Evolutionary conservation across 345 rosid species (phyloP).

Genomic region (Citrus maxima): DNA sequence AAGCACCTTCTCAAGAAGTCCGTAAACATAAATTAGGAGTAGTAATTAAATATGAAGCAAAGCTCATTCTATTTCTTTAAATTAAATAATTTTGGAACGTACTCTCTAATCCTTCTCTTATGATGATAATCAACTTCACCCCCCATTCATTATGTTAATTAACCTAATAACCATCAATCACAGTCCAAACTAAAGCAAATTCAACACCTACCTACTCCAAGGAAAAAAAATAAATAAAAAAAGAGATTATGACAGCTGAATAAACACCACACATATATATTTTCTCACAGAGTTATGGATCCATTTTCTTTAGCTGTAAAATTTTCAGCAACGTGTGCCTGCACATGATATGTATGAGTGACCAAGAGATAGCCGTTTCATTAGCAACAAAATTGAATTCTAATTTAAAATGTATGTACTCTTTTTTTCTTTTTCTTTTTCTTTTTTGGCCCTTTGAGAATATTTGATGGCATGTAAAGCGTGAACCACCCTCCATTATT

Average conservation of each 20-base stretch:
- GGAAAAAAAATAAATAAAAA: background rate
- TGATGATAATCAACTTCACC: no score
- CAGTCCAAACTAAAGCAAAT: no score
- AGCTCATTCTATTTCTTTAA: background rate
- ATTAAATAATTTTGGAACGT: no score
- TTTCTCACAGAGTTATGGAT: background rate
- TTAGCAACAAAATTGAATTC: background rate
- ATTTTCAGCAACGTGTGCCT: background rate
- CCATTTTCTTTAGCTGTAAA: background rate
- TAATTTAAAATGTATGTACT: no score
- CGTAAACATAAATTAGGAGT: background rate
- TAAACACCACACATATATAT: background rate
- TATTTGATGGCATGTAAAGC: background rate
- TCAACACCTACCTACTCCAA: background rate
- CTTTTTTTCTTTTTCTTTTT: no score
- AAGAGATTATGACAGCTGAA: background rate
- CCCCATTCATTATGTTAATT: no score
- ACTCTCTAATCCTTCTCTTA: no score
- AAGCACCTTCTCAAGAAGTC: background rate
- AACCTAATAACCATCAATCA: no score
- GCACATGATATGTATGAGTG: background rate
- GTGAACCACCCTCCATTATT: background rate
- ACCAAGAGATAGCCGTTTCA: background rate
- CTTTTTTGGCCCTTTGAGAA: background rate
- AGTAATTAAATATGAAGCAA: background rate